These are phyloP conservation scores for Straminergon stramineum DNA, from an alignment of 225 moss, liverwort and hornwort genomes.

Conservation along the genomic window DNA sequence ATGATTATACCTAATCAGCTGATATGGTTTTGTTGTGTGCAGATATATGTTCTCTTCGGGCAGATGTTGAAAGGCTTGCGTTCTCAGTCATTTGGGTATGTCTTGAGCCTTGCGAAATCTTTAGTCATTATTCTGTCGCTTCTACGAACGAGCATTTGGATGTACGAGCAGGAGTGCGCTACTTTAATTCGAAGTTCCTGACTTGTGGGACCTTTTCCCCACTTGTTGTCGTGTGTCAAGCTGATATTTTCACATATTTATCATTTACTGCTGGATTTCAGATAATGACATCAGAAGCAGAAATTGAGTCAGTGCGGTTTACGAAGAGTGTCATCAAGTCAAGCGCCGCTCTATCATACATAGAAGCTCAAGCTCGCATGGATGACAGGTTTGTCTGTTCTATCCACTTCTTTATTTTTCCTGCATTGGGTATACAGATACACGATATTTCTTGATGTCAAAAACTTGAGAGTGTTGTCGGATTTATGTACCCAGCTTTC, in stretches of 20 bases:
- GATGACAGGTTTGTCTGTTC: constrained; percentile 69
- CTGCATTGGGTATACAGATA: neutral
- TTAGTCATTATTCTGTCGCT: neutral
- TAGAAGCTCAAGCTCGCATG: constrained; percentile 98
- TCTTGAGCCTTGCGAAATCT: neutral
- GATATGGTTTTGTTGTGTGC: constrained; percentile 8
- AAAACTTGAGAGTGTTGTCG: neutral
- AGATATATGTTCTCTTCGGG: constrained; percentile 98
- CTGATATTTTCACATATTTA: neutral
- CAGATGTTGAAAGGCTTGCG: constrained; percentile 85
- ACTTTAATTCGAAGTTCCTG: neutral
- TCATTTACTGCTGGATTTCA: constrained; percentile 18
- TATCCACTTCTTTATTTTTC: neutral
- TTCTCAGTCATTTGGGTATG: constrained; percentile 96
- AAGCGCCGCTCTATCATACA: constrained; percentile 84
- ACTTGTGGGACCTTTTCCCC: neutral
- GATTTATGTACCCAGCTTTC: neutral
- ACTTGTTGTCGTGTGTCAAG: neutral
- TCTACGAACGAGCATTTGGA: neutral
- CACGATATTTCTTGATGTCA: neutral
- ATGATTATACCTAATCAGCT: neutral
- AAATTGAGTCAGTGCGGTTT: constrained; percentile 69
- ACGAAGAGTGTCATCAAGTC: constrained; percentile 98
- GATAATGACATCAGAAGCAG: constrained; percentile 88
- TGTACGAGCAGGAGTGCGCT: neutral